Percentiles rank a stretch among this genome's conserved stretches.
Evolutionary conservation across 805 yeast genomes (phyloP).

Genomic region (Kluyveromyces dobzhanskii): DNA sequence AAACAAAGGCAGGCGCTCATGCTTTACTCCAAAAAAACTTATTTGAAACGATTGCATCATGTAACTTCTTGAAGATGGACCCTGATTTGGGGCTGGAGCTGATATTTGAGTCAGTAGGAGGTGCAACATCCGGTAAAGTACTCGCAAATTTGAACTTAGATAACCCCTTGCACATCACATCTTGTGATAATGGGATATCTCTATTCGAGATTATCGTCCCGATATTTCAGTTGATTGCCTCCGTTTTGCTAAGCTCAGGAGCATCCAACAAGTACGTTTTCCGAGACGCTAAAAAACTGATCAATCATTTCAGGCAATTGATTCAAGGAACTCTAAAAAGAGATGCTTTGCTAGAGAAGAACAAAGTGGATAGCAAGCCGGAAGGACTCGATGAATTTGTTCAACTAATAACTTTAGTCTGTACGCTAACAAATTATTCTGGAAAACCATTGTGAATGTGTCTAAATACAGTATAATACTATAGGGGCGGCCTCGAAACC

Average conservation of each 20-base stretch:
- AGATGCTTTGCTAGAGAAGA: slow-evolving; percentile 34
- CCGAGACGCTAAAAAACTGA: slow-evolving; percentile 41
- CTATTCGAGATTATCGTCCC: slow-evolving; percentile 65
- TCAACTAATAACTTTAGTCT: slow-evolving; percentile 44
- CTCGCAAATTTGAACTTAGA: slow-evolving; percentile 44
- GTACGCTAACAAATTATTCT: slow-evolving; percentile 39
- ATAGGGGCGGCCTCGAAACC: no score
- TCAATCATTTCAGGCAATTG: slow-evolving; percentile 45
- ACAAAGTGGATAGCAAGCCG: slow-evolving; percentile 21
- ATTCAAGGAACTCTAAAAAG: slow-evolving; percentile 56
- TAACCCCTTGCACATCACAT: slow-evolving; percentile 35
- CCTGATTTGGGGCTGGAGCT: slow-evolving; percentile 70
- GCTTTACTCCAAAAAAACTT: slow-evolving; percentile 67
- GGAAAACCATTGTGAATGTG: slow-evolving; percentile 23
- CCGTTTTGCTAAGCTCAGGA: slow-evolving; percentile 68
- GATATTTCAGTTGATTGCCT: slow-evolving; percentile 59
- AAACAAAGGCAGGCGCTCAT: slow-evolving; percentile 68
- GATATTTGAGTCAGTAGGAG: slow-evolving; percentile 32
- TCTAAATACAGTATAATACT: no score
- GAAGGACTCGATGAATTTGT: slow-evolving; percentile 45
- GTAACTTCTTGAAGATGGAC: slow-evolving; percentile 54
- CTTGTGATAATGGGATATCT: slow-evolving; percentile 34
- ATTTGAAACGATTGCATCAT: slow-evolving; percentile 50
- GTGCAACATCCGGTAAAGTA: slow-evolving; percentile 28
- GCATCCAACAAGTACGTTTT: slow-evolving; percentile 59